These are phyloP conservation scores for Polymyxa betae DNA, from an alignment of 208 protist species.

Conservation along the genomic window DNA sequence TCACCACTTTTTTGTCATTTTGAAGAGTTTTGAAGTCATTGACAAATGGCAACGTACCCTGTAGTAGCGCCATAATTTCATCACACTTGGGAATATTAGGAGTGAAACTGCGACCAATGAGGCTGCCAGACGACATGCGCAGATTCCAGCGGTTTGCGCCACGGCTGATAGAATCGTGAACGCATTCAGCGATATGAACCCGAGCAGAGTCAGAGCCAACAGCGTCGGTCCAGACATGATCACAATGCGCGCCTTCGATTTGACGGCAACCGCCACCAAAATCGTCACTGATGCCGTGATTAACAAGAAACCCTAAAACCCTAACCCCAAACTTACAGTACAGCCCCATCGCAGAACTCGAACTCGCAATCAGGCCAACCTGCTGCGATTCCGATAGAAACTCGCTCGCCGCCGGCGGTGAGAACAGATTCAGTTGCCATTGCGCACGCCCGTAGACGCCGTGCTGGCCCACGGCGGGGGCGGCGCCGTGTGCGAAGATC, in stretches of 20 bases:
- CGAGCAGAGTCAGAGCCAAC: neutral
- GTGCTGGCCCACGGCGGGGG: neutral
- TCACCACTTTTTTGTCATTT: too few species aligned
- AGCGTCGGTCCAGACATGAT: neutral
- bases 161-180: neutral
- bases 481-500: slow-evolving; percentile 11
- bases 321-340: neutral
- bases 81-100: neutral
- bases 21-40: too few species aligned
- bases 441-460: neutral
- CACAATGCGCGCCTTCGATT: neutral
- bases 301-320: neutral
- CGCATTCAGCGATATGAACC: neutral
- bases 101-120: neutral
- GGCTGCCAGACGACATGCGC: neutral
- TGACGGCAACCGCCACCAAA: neutral
- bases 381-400: neutral
- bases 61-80: neutral
- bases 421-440: neutral
- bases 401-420: neutral
- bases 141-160: neutral
- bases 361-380: neutral
- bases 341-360: neutral
- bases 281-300: neutral
- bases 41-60: too few species aligned